A percentile compares a stretch with the other conserved stretches of the same genome.
phyloP scores from a whole-genome alignment of 2,329 filamentous ascomycete genomes.

The Aspergillus alliaceus region DNA sequence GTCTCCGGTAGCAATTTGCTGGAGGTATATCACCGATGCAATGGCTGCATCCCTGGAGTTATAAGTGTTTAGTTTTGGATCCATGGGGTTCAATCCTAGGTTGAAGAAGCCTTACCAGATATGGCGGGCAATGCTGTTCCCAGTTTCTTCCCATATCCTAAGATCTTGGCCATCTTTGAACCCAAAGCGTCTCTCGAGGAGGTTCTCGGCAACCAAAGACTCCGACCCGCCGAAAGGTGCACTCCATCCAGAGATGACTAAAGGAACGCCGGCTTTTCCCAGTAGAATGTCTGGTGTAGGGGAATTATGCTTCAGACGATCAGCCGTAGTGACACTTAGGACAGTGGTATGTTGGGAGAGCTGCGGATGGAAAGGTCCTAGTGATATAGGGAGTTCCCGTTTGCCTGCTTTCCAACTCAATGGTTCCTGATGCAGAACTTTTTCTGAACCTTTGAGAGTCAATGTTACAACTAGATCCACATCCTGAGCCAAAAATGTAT shows the following conservation, averaged over 20 bases:
- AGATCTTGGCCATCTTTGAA: conserved; percentile 43
- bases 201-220: conserved; percentile 47
- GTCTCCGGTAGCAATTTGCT: conserved; percentile 40
- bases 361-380: conserved; percentile 30
- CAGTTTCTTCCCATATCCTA: conserved; percentile 66
- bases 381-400: conserved; percentile 32
- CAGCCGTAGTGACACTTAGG: conserved; percentile 25
- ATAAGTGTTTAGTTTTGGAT: conserved; percentile 11
- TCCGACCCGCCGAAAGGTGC: conserved; percentile 41
- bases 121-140: conserved; percentile 71
- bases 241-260: conserved; percentile 61
- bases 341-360: conserved; percentile 27
- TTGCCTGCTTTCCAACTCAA: conserved; percentile 35
- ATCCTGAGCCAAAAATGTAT: conserved; percentile 57
- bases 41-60: conserved; percentile 57
- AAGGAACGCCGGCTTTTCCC: conserved; percentile 30
- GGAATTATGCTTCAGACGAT: conserved; percentile 6
- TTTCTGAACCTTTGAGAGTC: conserved; percentile 14
- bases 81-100: background rate
- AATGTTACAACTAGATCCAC: conserved; percentile 31
- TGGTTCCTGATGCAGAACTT: conserved; percentile 22
- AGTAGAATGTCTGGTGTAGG: conserved; percentile 21
- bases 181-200: conserved; percentile 57
- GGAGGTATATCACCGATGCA: conserved; percentile 55
- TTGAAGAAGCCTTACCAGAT: conserved; percentile 56